Evolutionary conservation across 495 filamentous ascomycete genomes (phyloP).

Genomic region (Parachaetomium inaequale): DNA sequence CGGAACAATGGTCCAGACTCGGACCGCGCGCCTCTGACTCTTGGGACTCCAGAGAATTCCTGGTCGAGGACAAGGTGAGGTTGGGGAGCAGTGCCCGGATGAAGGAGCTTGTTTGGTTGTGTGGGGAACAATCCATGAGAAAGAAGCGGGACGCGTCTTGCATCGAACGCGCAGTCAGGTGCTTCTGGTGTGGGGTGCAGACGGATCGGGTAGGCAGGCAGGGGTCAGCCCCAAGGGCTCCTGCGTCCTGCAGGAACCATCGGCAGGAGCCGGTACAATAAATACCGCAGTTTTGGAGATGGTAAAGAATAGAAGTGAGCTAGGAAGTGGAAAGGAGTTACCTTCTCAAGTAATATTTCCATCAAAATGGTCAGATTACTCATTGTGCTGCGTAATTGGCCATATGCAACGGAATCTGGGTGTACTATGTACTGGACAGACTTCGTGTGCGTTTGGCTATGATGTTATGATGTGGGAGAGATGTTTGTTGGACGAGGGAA

Average conservation of each 20-base stretch:
- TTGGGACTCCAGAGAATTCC: constrained; percentile 19
- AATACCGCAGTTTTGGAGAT: too few species aligned
- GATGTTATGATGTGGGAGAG: too few species aligned
- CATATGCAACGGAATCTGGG: too few species aligned
- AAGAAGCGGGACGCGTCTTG: constrained; percentile 16
- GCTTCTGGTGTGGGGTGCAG: constrained; percentile 3
- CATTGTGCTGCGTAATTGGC: too few species aligned
- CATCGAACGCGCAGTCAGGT: constrained; percentile 29
- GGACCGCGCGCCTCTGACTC: constrained; percentile 31
- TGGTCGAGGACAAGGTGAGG: background rate
- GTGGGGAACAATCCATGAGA: constrained; percentile 14
- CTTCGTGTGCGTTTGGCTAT: too few species aligned
- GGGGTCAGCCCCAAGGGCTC: background rate
- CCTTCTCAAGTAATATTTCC: too few species aligned
- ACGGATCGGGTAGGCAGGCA: too few species aligned
- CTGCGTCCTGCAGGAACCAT: background rate
- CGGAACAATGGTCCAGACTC: constrained; percentile 33
- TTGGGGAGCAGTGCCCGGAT: background rate
- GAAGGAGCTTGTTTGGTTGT: constrained; percentile 18
- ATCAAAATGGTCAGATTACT: too few species aligned
- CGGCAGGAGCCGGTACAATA: background rate
- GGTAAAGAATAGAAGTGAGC: too few species aligned
- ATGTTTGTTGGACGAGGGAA: too few species aligned
- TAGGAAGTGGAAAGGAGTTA: too few species aligned
- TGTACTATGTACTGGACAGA: too few species aligned